These are phyloP conservation scores for Pyrenula aspistea DNA, from an alignment of 495 filamentous ascomycete species.

Conservation along the genomic window DNA sequence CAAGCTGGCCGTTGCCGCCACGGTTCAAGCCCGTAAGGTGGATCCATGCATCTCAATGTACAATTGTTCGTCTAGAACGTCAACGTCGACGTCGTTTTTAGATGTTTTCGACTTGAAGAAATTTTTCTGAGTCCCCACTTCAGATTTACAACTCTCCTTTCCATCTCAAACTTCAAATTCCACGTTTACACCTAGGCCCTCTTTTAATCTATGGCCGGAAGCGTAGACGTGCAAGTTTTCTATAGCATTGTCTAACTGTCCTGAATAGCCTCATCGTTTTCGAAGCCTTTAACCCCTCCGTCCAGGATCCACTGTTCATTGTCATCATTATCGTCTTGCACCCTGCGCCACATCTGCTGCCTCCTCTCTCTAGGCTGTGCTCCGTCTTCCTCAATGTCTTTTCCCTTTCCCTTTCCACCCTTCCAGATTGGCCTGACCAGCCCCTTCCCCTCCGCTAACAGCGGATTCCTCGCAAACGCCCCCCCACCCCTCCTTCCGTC, in stretches of 20 bases:
- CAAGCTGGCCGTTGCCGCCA: too few species aligned
- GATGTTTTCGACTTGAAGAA: too few species aligned
- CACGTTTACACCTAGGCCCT: too few species aligned
- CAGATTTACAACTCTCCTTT: too few species aligned
- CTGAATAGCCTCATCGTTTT: not conserved
- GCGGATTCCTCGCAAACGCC: constrained; percentile 73
- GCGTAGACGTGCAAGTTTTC: too few species aligned
- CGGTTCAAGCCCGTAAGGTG: too few species aligned
- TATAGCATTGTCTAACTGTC: not conserved
- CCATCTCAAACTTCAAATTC: too few species aligned
- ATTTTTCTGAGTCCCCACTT: too few species aligned
- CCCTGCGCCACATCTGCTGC: constrained; percentile 64
- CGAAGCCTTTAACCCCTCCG: constrained; percentile 57
- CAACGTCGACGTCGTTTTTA: too few species aligned
- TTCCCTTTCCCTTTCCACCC: constrained; percentile 24
- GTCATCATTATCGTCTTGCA: constrained; percentile 82
- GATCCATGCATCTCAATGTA: too few species aligned
- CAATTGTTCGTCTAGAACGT: too few species aligned
- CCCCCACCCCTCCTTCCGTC: constrained; percentile 20
- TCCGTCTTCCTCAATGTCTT: constrained; percentile 20
- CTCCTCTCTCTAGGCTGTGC: constrained; percentile 22
- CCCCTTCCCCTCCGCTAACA: constrained; percentile 48
- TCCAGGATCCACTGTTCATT: constrained; percentile 90
- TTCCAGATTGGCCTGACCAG: constrained; percentile 72
- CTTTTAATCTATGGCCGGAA: too few species aligned